Evolutionary conservation across 352 stramenopile species (phyloP), one percentile per base, ranked within the genome.

Genomic region (Blastocystis sp.): DNA sequence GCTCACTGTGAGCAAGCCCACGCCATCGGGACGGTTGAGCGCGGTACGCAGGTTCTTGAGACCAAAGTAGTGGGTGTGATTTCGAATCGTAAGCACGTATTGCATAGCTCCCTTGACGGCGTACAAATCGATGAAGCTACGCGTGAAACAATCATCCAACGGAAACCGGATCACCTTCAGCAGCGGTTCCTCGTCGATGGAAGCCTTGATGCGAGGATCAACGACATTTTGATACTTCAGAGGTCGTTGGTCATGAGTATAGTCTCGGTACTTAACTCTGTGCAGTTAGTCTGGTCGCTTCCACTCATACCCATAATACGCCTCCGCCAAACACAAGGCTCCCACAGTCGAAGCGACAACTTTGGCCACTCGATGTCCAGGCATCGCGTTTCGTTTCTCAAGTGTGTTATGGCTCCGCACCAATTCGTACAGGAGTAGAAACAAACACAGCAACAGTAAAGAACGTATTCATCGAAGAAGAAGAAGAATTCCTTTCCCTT

Each of bases 61-160:
- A 40, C 67, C 67, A 78, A 59, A 78, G 24, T 78, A 78, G 18
- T 78, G 67, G 36, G 67, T 78, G 8, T 57, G 44, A 40, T 78
- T 78, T 9, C 67, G 67, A 38, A 57, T 57, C 2, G 67, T 78
- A 1, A 78, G 40, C 27, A 78, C 3, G 38, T 78, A 78, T 16
- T 42, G 46, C 67, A 78, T 78, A 7, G 57, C 46, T 38, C 42
- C 67, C 44, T 78, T 78, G 36, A 78, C 67, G 4, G 67, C 67
- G 38, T 59, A 78, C 9, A 78, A 57, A 27, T 78, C 42, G 21
- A 78, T 63, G 34, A 78, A 78, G 18, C 67, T 57, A 59, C 18
- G 0, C n/a, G 36, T 59, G 11, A 78, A 6, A 38, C 7, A 11
- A 9, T 3, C 16, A 27, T 38, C 16, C 14, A 57, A 40, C 38